Percentiles rank a stretch among this genome's conserved stretches.
Conservation (phyloP, 306 rosid genomes). For the Cyclanthera cordifolia region DNA sequence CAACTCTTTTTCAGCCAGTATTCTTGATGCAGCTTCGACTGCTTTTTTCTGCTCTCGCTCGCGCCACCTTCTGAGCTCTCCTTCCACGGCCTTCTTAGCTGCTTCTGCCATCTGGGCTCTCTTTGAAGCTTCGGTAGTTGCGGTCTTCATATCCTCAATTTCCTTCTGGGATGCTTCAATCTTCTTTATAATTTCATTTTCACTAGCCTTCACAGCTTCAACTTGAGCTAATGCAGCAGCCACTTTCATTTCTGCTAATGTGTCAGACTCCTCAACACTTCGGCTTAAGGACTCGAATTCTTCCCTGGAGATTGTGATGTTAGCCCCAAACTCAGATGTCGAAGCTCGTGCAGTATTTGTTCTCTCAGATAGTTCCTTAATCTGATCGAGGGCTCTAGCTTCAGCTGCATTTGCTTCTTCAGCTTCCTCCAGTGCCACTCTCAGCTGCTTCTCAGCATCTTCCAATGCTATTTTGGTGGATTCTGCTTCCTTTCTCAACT, state of each 20-base stretch:
- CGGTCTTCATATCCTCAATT: constrained; percentile 58
- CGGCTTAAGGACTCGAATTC: constrained; percentile 70
- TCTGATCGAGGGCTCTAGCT: constrained; percentile 65
- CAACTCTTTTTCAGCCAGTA: constrained; percentile 55
- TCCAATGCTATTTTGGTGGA: constrained; percentile 42
- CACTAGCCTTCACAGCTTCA: constrained; percentile 98
- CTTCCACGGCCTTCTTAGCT: constrained; percentile 87
- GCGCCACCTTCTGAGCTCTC: constrained; percentile 79
- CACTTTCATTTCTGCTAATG: constrained; percentile 78
- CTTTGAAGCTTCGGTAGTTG: constrained; percentile 59
- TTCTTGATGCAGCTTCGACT: constrained; percentile 72
- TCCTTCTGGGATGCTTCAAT: constrained; percentile 68
- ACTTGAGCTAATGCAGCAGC: constrained; percentile 96
- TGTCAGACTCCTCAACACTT: constrained; percentile 81
- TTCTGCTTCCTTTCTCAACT: constrained; percentile 65
- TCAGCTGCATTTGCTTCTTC: constrained; percentile 78
- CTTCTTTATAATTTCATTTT: constrained; percentile 59
- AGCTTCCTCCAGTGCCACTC: constrained; percentile 61
- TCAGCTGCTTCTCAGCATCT: constrained; percentile 64
- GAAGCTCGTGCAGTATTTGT: constrained; percentile 81
- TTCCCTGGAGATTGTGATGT: constrained; percentile 66
- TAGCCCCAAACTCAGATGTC: constrained; percentile 66
- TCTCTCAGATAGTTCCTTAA: constrained; percentile 54
- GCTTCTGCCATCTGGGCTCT: constrained; percentile 93
- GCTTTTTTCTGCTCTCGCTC: constrained; percentile 92